Evolutionary conservation across 2,329 filamentous ascomycete species (phyloP), one percentile per base, ranked within the genome.

Genomic region (Neopestalotiopsis sp.): DNA sequence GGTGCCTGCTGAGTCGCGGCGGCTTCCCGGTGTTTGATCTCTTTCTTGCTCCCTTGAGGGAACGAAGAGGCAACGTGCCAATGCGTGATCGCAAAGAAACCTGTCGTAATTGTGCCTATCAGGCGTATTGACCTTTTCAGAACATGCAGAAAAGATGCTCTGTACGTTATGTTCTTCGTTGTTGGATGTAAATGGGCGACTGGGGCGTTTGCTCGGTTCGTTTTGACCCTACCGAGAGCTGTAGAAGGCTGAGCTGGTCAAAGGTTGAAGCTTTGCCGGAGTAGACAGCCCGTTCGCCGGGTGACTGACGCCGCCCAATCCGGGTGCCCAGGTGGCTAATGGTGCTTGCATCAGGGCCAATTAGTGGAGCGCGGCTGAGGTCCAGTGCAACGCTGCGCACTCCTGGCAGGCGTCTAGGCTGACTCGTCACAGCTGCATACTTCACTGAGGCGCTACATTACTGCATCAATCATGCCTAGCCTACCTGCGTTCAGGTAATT

Each of bases 221-320:
- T 53, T 53, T 53, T 17, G 45, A 20, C 45, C 20, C 59, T 38
- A 38, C 34, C 34, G 34, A 40, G 32, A 42, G 59, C 59, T 53
- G 61, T n/a, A 30, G 61, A 64, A 64, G 61, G 61, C 61, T 64
- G 38, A 49, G 61, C 61, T 64, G 61, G 61, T 64, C 61, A 64
- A 53, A 64, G 61, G 45, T 45, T 64, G 61, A 64, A 64, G 61
- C 61, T 64, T 38, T 38, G 34, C 34, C 34, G 34, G 34, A 38
- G 34, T 38, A 38, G 34, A 38, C 34, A 38, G 34, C 34, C 34
- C 34, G 34, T 38, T 38, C 34, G 34, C 34, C 34, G 24, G 24
- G 24, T 28, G 34, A 38, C 34, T 53, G 45, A n/a, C n/a, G 45
- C 45, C 45, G 45, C 45, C 45, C 45, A 53, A 20, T 53, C 34